Evolutionary conservation across 805 yeast species (phyloP).

Genomic region (Saccharomycopsis babjevae): DNA sequence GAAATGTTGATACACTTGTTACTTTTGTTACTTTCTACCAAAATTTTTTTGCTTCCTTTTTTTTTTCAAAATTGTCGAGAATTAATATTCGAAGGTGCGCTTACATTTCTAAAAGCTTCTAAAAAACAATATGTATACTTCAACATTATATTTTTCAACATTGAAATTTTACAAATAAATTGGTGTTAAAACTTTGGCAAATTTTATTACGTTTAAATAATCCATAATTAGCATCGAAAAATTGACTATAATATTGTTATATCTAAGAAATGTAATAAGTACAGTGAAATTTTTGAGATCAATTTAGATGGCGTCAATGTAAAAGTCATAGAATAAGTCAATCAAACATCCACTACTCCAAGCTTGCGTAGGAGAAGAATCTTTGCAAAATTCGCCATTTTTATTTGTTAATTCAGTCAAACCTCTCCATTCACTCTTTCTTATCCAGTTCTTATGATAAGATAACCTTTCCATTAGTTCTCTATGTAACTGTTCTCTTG

Average conservation of each 20-base stretch:
- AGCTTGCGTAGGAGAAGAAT: conserved; percentile 93
- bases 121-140: not conserved
- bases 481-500: conserved; percentile 42
- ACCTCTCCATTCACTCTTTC: conserved; percentile 85
- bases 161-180: not conserved
- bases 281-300: too few relatives aligned
- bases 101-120: not conserved
- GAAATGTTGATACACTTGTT: not conserved
- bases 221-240: not conserved
- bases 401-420: conserved; percentile 85
- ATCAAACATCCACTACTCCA: conserved; percentile 87
- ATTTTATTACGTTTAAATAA: too few relatives aligned
- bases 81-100: not conserved
- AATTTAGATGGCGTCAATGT: not conserved
- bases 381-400: conserved; percentile 70
- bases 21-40: not conserved
- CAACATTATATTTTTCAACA: not conserved
- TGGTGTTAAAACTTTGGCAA: not conserved
- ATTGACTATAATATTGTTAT: not conserved
- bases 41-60: not conserved
- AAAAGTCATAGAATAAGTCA: conserved; percentile 59
- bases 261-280: not conserved
- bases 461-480: conserved; percentile 50
- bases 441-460: conserved; percentile 61
- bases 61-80: not conserved